These are phyloP conservation scores for Avena sativa DNA, from an alignment of 176 grass and related monocot genomes.

Conservation along the genomic window DNA sequence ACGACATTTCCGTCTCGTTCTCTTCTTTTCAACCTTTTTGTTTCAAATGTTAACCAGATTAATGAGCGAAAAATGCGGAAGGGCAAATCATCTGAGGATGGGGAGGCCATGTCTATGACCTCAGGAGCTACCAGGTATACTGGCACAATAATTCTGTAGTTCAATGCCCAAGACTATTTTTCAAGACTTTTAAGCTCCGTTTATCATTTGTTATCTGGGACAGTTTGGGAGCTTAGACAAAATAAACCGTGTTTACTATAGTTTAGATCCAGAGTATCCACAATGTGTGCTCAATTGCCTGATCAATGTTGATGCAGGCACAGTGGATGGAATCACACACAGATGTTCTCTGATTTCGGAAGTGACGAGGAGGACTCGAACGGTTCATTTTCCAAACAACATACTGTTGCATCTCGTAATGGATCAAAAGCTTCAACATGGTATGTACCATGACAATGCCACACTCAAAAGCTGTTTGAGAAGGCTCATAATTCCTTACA, in stretches of 20 bases:
- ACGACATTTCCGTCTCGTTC: neutral
- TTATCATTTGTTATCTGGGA: neutral
- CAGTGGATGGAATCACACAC: slow-evolving; percentile 94
- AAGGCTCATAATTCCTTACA: slow-evolving; percentile 13
- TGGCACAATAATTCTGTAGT: slow-evolving; percentile 9
- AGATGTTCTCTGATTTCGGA: slow-evolving; percentile 93
- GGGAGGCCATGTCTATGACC: slow-evolving; percentile 56
- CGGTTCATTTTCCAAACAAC: slow-evolving; percentile 38
- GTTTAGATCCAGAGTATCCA: neutral
- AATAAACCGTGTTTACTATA: neutral
- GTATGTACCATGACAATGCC: slow-evolving; percentile 50
- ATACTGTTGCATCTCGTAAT: slow-evolving; percentile 45
- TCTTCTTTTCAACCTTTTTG: slow-evolving; percentile 12
- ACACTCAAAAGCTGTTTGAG: neutral
- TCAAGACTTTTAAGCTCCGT: slow-evolving; percentile 21
- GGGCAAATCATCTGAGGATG: slow-evolving; percentile 69
- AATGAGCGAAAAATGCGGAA: slow-evolving; percentile 86
- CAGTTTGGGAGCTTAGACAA: neutral
- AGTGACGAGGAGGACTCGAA: slow-evolving; percentile 68
- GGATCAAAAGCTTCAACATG: slow-evolving; percentile 73
- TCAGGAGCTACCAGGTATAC: slow-evolving; percentile 81
- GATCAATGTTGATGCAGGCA: slow-evolving; percentile 54
- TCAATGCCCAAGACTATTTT: neutral
- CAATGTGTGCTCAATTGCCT: slow-evolving; percentile 11
- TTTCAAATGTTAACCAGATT: slow-evolving; percentile 53